Conservation (phyloP, 306 rosid species). For the Vigna hirtella region DNA sequence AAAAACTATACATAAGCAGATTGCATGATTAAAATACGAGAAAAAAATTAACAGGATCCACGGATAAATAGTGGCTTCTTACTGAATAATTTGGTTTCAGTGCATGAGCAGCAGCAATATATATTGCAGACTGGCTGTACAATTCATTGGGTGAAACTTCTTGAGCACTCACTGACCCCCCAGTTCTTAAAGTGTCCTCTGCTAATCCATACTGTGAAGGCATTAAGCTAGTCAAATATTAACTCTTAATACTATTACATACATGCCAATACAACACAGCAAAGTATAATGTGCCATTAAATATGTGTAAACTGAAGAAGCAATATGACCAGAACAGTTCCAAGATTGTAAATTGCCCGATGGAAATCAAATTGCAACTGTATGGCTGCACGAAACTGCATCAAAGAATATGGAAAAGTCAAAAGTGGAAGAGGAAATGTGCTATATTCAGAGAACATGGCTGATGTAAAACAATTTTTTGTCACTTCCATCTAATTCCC, state of each 20-base stretch:
- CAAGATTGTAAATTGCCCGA: conserved; percentile 99
- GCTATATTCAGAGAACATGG: conserved; percentile 21
- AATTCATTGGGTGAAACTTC: conserved; percentile 91
- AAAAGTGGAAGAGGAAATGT: conserved; percentile 26
- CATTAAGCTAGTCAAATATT: conserved; percentile 32
- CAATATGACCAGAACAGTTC: conserved; percentile 93
- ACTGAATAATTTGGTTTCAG: conserved; percentile 93
- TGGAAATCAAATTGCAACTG: conserved; percentile 98
- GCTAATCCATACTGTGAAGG: conserved; percentile 92
- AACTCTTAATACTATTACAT: conserved; percentile 24
- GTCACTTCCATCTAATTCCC: conserved; percentile 40
- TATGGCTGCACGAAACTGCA: conserved; percentile 98
- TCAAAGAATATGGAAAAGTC: conserved; percentile 45
- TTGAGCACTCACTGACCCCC: conserved; percentile 68
- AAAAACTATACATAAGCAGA: neutral
- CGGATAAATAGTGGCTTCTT: conserved; percentile 42
- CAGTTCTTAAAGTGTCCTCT: conserved; percentile 96
- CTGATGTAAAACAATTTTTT: conserved; percentile 33
- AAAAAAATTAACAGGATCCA: neutral
- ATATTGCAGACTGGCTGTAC: conserved; percentile 99
- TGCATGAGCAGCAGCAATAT: conserved; percentile 99
- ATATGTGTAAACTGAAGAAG: conserved; percentile 44
- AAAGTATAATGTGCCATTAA: conserved; percentile 27
- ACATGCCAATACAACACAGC: conserved; percentile 41
- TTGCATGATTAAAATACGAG: conserved; percentile 23